Percentiles rank a stretch among this genome's conserved stretches.
Evolutionary conservation across 805 yeast species (phyloP).

Genomic region (Saturnispora dispora): DNA sequence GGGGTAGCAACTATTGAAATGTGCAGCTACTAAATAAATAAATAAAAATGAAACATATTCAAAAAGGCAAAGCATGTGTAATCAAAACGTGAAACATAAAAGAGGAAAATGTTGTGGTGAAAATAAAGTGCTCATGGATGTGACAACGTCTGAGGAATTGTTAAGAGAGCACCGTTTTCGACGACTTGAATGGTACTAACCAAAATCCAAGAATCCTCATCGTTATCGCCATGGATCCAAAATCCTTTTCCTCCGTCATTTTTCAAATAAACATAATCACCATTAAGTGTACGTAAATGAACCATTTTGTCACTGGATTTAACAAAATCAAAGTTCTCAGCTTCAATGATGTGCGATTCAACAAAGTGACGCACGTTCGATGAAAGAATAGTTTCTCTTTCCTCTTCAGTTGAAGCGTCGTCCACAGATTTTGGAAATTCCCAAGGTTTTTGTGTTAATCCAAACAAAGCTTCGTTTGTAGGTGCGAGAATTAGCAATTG

Average conservation of each 20-base stretch:
- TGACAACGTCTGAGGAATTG: slow-evolving; percentile 30
- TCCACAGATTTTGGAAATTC: slow-evolving; percentile 53
- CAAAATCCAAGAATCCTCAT: slow-evolving; percentile 28
- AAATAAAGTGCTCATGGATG: slow-evolving; percentile 26
- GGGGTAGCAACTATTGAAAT: neutral
- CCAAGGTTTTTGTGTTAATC: slow-evolving; percentile 62
- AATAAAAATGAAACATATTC: neutral
- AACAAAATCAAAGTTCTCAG: slow-evolving; percentile 12
- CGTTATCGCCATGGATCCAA: slow-evolving; percentile 22
- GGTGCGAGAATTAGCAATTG: slow-evolving; percentile 62
- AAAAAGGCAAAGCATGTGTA: neutral
- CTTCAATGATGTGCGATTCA: slow-evolving; percentile 49
- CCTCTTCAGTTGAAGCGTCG: slow-evolving; percentile 27
- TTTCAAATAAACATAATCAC: slow-evolving; percentile 30
- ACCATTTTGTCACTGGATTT: slow-evolving; percentile 16
- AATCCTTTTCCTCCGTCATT: slow-evolving; percentile 15
- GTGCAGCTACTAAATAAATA: neutral
- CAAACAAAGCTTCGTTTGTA: slow-evolving; percentile 47
- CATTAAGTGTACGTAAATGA: slow-evolving; percentile 26
- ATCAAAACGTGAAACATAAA: neutral
- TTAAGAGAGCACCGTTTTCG: slow-evolving; percentile 39
- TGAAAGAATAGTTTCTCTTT: slow-evolving; percentile 36
- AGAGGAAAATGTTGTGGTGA: neutral
- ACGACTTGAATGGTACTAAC: slow-evolving; percentile 30
- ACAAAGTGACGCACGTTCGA: slow-evolving; percentile 51